phyloP scores from a whole-genome alignment of 768 basidiomycete genomes.

The Nevesoporus exiguus region DNA sequence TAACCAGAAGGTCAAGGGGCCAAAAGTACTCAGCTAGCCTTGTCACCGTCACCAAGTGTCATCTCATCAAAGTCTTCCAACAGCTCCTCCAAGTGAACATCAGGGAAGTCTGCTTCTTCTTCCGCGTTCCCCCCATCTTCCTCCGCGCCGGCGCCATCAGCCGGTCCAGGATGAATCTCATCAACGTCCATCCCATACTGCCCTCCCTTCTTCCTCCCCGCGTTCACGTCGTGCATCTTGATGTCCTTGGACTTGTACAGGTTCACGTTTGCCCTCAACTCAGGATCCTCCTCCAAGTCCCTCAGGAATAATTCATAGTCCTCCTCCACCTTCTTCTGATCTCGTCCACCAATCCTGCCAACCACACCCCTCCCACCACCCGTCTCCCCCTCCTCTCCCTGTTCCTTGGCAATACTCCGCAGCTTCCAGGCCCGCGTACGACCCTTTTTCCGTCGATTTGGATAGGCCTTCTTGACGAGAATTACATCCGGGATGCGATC shows the following conservation, averaged over 20 bases:
- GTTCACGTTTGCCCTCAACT: slow-evolving; percentile 83
- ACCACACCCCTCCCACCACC: slow-evolving; percentile 79
- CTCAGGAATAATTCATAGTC: slow-evolving; percentile 96
- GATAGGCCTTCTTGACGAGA: slow-evolving; percentile 93
- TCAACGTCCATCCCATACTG: slow-evolving; percentile 66
- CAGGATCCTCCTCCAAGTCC: slow-evolving; percentile 92
- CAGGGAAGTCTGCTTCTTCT: slow-evolving; percentile 85
- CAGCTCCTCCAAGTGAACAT: slow-evolving; percentile 78
- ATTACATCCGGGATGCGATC: slow-evolving; percentile 86
- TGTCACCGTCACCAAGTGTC: slow-evolving; percentile 55
- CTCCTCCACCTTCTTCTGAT: slow-evolving; percentile 89
- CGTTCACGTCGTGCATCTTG: slow-evolving; percentile 44
- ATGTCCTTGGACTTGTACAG: slow-evolving; percentile 71
- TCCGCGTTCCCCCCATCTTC: slow-evolving; percentile 45
- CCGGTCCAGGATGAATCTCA: slow-evolving; percentile 33
- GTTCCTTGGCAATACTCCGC: slow-evolving; percentile 89
- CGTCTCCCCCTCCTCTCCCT: slow-evolving; percentile 81
- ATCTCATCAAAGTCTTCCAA: slow-evolving; percentile 91
- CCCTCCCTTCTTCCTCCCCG: slow-evolving; percentile 22
- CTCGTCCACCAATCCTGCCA: slow-evolving; percentile 84
- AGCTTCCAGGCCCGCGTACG: slow-evolving; percentile 83
- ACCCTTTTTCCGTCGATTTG: slow-evolving; percentile 88
- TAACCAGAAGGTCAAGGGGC: neutral
- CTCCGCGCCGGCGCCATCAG: slow-evolving; percentile 17
- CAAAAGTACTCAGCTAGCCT: slow-evolving; percentile 1